These are phyloP conservation scores for Zarea fungicola DNA, from an alignment of 2,329 filamentous ascomycete species.

Conservation along the genomic window DNA sequence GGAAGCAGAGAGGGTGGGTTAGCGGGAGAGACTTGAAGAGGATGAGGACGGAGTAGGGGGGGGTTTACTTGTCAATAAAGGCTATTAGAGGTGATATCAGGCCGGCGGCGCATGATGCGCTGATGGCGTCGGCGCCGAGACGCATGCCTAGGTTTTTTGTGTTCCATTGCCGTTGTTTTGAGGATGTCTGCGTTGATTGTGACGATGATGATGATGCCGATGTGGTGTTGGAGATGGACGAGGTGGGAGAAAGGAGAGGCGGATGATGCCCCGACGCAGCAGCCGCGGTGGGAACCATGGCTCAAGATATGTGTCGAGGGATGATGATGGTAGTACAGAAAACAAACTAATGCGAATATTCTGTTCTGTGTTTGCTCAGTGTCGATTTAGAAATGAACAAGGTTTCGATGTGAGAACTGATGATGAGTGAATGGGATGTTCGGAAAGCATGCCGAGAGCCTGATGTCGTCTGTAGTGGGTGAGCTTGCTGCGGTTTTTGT, in stretches of 20 bases:
- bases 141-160: slow-evolving; percentile 65
- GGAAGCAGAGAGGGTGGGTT: background rate
- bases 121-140: slow-evolving; percentile 61
- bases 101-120: slow-evolving; percentile 65
- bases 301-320: background rate
- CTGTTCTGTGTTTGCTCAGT: no score
- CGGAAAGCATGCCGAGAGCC: no score
- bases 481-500: no score
- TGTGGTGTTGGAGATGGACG: background rate
- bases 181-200: background rate
- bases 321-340: no score
- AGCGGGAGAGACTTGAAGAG: slow-evolving; percentile 3
- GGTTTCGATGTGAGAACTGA: no score
- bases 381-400: no score
- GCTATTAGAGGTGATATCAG: slow-evolving; percentile 80
- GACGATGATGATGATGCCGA: background rate
- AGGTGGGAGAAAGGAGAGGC: background rate
- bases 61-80: slow-evolving; percentile 74
- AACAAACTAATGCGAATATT: no score
- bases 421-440: no score
- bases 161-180: slow-evolving; percentile 53
- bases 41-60: background rate
- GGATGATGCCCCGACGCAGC: background rate
- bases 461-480: no score
- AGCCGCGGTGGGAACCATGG: slow-evolving; percentile 1